Base-by-base conservation (phyloP, 2,329 filamentous ascomycete species). In the Raffaelea ambrosiae region DNA sequence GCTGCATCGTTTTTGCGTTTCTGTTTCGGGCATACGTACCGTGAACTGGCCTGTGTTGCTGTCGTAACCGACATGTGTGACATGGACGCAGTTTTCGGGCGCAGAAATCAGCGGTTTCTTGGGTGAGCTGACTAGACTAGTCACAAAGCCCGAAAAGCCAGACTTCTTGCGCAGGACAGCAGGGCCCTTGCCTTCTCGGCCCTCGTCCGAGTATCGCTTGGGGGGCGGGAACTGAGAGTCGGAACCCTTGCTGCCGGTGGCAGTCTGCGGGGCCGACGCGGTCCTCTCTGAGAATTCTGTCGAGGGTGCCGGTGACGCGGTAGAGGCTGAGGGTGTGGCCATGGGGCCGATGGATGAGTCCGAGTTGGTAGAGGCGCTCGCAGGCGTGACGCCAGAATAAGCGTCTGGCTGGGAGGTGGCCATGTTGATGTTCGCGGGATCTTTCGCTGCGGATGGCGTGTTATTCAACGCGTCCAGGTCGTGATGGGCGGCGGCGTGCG, bases 11-110 rank as follows among this genome's bases (percentile, higher is more conserved):
- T 29, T 29, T 29, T 29, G 26, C 26, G 7, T 29, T 7, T 7
- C 13, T 29, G 26, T n/a, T n/a, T n/a, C n/a, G n/a, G n/a, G n/a
- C n/a, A 13, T 46, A 77, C 83, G 61, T 74, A 95, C 89, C 49
- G 91, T 97, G 66, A 95, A 98, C 68, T 95, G 88, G 56, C 93
- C 93, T 3, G 93, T 97, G 59, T 87, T 79, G 68, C 93, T 95
- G 67, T 98, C 91, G 65, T 95, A 96, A 58, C 91, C 91, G 55
- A 98, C 93, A 66, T 98, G 93, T 49, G 91, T 97, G 59, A 98
- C 88, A 68, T 97, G 93, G 51, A 97, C 89, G 43, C 93, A 93
- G 60, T 98, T 97, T 66, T 95, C 90, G 47, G 93, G 93, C 35
- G 89, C 88, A n/a, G 93, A 97, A 59, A 98, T 98, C 65, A 91